A percentile compares a stretch with the other conserved stretches of the same genome.
Evolutionary conservation across 1,284 basidiomycete genomes (phyloP).

Genomic region (Trichosporon faecale): DNA sequence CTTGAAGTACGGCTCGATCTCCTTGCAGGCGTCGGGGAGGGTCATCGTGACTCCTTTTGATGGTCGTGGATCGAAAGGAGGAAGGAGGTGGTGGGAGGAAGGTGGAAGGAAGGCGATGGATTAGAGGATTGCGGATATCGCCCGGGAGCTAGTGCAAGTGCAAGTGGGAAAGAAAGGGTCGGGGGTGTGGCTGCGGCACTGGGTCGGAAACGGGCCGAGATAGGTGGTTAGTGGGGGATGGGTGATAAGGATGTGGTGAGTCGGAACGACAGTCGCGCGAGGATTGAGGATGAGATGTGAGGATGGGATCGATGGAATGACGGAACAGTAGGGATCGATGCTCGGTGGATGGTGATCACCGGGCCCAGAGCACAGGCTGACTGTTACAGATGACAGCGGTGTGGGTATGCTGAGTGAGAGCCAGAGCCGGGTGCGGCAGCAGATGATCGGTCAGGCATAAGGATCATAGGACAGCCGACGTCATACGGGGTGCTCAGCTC

Average conservation of each 20-base stretch:
- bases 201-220: constrained; percentile 4
- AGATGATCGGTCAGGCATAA: background rate
- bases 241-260: background rate
- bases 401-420: background rate
- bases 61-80: background rate
- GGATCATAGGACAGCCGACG: background rate
- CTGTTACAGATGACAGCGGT: no score
- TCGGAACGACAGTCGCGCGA: background rate
- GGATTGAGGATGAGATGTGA: no score
- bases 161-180: background rate
- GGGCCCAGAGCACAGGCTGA: no score
- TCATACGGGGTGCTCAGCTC: background rate
- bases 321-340: no score
- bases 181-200: background rate
- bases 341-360: no score
- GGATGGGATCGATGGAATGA: no score
- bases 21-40: constrained; percentile 34
- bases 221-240: background rate
- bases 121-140: background rate
- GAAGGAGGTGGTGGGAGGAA: background rate
- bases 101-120: background rate
- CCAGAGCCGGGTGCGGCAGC: background rate
- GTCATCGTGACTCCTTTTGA: background rate
- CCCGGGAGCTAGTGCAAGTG: background rate
- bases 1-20: constrained; percentile 66